Evolutionary conservation across 148 eudicot species (phyloP).

Genomic region (Cornus florida): DNA sequence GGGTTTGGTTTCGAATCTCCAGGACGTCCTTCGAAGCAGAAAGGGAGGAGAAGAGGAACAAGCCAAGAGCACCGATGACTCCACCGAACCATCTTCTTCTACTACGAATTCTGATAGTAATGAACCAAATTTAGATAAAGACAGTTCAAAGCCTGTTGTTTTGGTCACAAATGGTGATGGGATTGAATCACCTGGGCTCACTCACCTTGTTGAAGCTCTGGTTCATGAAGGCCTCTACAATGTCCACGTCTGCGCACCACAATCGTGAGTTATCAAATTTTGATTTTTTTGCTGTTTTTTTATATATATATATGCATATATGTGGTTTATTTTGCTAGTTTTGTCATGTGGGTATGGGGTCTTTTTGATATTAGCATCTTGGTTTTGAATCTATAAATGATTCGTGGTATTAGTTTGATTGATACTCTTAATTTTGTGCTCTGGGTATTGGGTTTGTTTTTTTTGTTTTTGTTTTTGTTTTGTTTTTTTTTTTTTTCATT

Average conservation of each 20-base stretch:
- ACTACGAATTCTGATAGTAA: slow-evolving; percentile 16
- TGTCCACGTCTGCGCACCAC: slow-evolving; percentile 83
- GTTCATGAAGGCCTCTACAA: slow-evolving; percentile 56
- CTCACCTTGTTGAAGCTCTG: slow-evolving; percentile 64
- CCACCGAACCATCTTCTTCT: slow-evolving; percentile 25
- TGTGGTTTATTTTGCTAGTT: not conserved
- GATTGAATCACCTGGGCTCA: slow-evolving; percentile 70
- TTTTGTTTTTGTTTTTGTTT: too few relatives aligned
- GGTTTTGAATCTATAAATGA: not conserved
- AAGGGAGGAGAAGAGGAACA: slow-evolving; percentile 31
- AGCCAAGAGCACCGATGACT: slow-evolving; percentile 20
- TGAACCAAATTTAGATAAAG: slow-evolving; percentile 31
- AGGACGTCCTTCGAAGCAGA: slow-evolving; percentile 48
- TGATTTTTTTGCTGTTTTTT: not conserved
- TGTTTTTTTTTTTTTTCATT: not conserved
- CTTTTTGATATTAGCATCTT: not conserved
- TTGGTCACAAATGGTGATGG: slow-evolving; percentile 89
- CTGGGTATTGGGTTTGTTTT: not conserved
- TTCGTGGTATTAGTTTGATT: not conserved
- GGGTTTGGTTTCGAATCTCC: slow-evolving; percentile 57
- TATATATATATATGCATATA: not conserved
- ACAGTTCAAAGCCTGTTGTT: slow-evolving; percentile 51
- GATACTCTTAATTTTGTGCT: not conserved
- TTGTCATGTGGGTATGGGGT: not conserved
- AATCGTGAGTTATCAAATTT: slow-evolving; percentile 49